Conservation (phyloP, 1,139 yeast species). For the Geotrichum bryndzae region DNA sequence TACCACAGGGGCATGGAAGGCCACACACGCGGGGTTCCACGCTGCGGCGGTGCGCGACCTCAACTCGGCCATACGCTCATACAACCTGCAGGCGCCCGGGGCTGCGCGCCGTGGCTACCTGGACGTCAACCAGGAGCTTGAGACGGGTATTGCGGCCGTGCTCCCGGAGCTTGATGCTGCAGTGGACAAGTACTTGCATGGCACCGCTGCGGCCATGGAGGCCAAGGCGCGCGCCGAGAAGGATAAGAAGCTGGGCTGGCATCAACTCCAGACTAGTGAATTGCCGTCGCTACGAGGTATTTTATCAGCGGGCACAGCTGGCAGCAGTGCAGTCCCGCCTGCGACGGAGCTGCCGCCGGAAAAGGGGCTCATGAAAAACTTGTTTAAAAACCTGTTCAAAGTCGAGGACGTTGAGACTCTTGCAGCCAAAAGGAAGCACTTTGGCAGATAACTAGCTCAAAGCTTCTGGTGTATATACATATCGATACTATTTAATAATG, state of each 20-base stretch:
- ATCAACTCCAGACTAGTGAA: neutral
- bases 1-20: constrained; percentile 38
- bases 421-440: neutral
- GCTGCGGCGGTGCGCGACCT: constrained; percentile 43
- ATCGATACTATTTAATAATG: too few relatives aligned
- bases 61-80: constrained; percentile 59
- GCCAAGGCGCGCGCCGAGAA: neutral
- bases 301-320: neutral
- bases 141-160: neutral
- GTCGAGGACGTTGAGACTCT: constrained; percentile 22
- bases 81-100: constrained; percentile 76
- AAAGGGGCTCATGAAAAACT: constrained; percentile 35
- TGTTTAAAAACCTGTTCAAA: constrained; percentile 22
- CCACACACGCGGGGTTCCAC: constrained; percentile 38
- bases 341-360: constrained; percentile 7
- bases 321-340: neutral
- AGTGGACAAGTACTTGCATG: neutral
- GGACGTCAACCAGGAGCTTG: constrained; percentile 46
- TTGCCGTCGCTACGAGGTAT: neutral
- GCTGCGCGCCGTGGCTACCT: constrained; percentile 67
- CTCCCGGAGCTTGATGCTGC: neutral
- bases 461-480: too few relatives aligned
- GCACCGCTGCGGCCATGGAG: neutral
- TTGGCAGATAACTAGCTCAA: too few relatives aligned
- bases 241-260: neutral